phyloP scores from a whole-genome alignment of 805 yeast genomes.

The Starmerella bacillaris region DNA sequence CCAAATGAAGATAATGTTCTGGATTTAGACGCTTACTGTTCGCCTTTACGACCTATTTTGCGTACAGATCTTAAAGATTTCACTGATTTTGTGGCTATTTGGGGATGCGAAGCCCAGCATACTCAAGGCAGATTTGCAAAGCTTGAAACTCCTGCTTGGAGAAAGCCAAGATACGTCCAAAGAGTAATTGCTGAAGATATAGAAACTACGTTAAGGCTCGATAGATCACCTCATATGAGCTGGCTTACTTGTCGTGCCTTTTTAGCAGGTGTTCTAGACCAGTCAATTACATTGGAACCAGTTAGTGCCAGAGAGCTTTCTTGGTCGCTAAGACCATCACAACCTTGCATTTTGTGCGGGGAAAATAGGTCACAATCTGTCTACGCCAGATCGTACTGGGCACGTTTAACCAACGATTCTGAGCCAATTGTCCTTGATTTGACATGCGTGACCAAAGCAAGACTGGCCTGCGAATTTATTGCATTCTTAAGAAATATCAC shows the following conservation, averaged over 20 bases:
- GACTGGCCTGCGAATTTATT: slow-evolving; percentile 69
- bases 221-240: slow-evolving; percentile 42
- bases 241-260: slow-evolving; percentile 46
- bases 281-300: slow-evolving; percentile 70
- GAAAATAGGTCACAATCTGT: slow-evolving; percentile 52
- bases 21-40: slow-evolving; percentile 16
- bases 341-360: slow-evolving; percentile 72
- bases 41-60: slow-evolving; percentile 18
- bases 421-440: slow-evolving; percentile 43
- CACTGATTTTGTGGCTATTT: slow-evolving; percentile 10
- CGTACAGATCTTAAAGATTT: slow-evolving; percentile 18
- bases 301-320: slow-evolving; percentile 65
- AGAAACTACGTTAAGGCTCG: slow-evolving; percentile 52
- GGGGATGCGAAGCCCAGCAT: not conserved
- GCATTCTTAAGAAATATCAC: slow-evolving; percentile 53
- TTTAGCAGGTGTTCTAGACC: slow-evolving; percentile 54
- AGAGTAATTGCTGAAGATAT: slow-evolving; percentile 57
- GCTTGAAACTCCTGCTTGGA: slow-evolving; percentile 22
- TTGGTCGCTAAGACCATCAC: slow-evolving; percentile 32
- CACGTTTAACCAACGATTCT: slow-evolving; percentile 27
- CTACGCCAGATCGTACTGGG: slow-evolving; percentile 58
- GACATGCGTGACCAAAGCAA: slow-evolving; percentile 58
- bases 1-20: slow-evolving; percentile 9
- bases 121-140: slow-evolving; percentile 3
- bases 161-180: slow-evolving; percentile 42